phyloP scores from a whole-genome alignment of 768 basidiomycete species.

The Vishniacozyma victoriae region DNA sequence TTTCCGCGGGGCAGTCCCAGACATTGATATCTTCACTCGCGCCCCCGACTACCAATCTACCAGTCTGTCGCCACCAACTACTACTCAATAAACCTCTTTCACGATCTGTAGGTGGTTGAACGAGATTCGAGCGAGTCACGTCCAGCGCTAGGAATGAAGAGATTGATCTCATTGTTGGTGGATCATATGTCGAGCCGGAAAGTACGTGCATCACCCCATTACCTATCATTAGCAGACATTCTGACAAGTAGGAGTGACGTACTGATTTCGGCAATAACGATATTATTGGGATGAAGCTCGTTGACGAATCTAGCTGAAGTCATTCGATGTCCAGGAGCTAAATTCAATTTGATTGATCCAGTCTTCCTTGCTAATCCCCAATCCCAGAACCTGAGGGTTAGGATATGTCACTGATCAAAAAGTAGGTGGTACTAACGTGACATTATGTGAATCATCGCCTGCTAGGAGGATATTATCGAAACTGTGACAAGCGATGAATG shows the following conservation, averaged over 20 bases:
- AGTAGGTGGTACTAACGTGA: constrained; percentile 13
- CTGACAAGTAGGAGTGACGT: background rate
- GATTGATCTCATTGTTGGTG: constrained; percentile 15
- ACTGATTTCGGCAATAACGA: constrained; percentile 36
- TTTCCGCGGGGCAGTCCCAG: constrained; percentile 40
- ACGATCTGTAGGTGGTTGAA: background rate
- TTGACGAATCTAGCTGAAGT: constrained; percentile 32
- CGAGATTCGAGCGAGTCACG: background rate
- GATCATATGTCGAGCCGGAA: constrained; percentile 21
- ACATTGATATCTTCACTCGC: constrained; percentile 21
- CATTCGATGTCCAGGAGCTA: constrained; percentile 15
- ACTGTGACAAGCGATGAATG: constrained; percentile 23
- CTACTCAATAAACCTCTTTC: constrained; percentile 9
- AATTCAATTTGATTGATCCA: constrained; percentile 15
- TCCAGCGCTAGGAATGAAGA: constrained; percentile 33
- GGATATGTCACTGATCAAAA: background rate
- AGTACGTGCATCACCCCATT: constrained; percentile 37
- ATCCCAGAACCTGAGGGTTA: constrained; percentile 24
- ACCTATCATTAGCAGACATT: constrained; percentile 4
- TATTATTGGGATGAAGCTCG: constrained; percentile 31
- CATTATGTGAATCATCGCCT: constrained; percentile 15
- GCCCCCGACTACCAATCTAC: constrained; percentile 28
- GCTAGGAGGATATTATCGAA: constrained; percentile 26
- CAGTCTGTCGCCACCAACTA: constrained; percentile 34
- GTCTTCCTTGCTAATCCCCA: constrained; percentile 26